phyloP scores from a whole-genome alignment of 2,329 filamentous ascomycete genomes.

The Ophiostoma ulmi region DNA sequence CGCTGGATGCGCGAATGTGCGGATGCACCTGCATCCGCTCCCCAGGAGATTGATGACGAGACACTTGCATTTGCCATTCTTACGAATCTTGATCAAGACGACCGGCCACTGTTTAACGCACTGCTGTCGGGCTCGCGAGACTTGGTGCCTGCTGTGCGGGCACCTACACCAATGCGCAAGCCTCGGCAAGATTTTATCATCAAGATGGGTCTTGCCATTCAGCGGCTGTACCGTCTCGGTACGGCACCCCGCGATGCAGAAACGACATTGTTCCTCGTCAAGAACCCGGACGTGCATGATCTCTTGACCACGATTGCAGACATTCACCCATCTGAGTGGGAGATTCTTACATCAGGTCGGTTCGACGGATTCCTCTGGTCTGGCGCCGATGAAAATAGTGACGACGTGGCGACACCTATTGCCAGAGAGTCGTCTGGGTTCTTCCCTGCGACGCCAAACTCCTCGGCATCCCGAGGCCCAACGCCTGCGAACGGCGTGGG shows the following conservation, averaged over 20 bases:
- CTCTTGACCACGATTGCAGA: slow-evolving; percentile 81
- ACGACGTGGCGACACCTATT: slow-evolving; percentile 33
- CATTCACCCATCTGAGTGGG: slow-evolving; percentile 91
- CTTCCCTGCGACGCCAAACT: slow-evolving; percentile 44
- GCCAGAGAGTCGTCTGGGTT: slow-evolving; percentile 36
- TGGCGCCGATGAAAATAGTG: slow-evolving; percentile 71
- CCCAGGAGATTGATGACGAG: slow-evolving; percentile 88
- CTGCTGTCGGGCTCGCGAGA: slow-evolving; percentile 60
- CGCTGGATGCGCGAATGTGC: slow-evolving; percentile 81
- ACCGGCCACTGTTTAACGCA: slow-evolving; percentile 77
- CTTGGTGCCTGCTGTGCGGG: slow-evolving; percentile 52
- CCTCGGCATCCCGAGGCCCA: slow-evolving; percentile 37
- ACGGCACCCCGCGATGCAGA: slow-evolving; percentile 77
- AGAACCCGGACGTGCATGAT: slow-evolving; percentile 75
- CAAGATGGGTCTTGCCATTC: slow-evolving; percentile 71
- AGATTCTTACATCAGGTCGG: slow-evolving; percentile 85
- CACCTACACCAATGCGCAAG: slow-evolving; percentile 63
- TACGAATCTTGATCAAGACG: slow-evolving; percentile 71
- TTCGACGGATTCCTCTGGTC: slow-evolving; percentile 97
- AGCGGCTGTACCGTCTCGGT: slow-evolving; percentile 74
- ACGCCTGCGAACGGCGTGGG: slow-evolving; percentile 33
- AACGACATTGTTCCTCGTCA: slow-evolving; percentile 77
- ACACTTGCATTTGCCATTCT: slow-evolving; percentile 90
- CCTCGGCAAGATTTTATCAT: slow-evolving; percentile 67
- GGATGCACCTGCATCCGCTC: slow-evolving; percentile 66